Conservation (phyloP, 495 filamentous ascomycete genomes). For the Neurospora tetrasperma region DNA sequence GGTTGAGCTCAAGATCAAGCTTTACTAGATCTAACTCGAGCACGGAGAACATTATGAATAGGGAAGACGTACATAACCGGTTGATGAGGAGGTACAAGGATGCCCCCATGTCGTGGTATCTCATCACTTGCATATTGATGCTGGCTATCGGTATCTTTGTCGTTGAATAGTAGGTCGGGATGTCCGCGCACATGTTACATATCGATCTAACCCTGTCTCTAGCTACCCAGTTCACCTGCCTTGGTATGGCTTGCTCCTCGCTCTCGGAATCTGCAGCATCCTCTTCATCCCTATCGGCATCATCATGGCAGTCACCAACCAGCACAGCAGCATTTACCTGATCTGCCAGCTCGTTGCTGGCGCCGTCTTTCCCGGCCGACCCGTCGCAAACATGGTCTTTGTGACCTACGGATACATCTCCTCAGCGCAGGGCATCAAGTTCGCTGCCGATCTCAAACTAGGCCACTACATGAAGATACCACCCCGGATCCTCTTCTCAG, state of each 20-base stretch:
- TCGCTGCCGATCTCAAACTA: slow-evolving; percentile 76
- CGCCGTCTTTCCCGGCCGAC: slow-evolving; percentile 65
- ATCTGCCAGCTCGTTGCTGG: slow-evolving; percentile 78
- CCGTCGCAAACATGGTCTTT: slow-evolving; percentile 84
- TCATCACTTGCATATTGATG: slow-evolving; percentile 58
- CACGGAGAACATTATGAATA: slow-evolving; percentile 47
- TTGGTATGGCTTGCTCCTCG: slow-evolving; percentile 70
- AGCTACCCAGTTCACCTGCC: slow-evolving; percentile 65
- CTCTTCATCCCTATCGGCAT: slow-evolving; percentile 75
- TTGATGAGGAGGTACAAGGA: slow-evolving; percentile 67
- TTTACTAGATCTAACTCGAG: slow-evolving; percentile 27
- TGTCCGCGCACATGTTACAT: neutral
- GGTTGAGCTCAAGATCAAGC: slow-evolving; percentile 1
- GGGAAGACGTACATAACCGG: slow-evolving; percentile 69
- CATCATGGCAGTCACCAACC: slow-evolving; percentile 79
- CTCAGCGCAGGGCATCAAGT: slow-evolving; percentile 75
- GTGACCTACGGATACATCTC: slow-evolving; percentile 78
- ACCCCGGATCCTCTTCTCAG: slow-evolving; percentile 64
- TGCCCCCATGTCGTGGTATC: slow-evolving; percentile 70
- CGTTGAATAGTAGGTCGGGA: slow-evolving; percentile 56
- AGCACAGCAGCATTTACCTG: slow-evolving; percentile 69
- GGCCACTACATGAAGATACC: slow-evolving; percentile 94
- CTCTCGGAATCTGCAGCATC: slow-evolving; percentile 58
- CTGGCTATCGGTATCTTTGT: slow-evolving; percentile 67
- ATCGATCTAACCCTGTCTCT: slow-evolving; percentile 10